phyloP scores from a whole-genome alignment of 495 filamentous ascomycete genomes.

The Hypoxylon rickii region DNA sequence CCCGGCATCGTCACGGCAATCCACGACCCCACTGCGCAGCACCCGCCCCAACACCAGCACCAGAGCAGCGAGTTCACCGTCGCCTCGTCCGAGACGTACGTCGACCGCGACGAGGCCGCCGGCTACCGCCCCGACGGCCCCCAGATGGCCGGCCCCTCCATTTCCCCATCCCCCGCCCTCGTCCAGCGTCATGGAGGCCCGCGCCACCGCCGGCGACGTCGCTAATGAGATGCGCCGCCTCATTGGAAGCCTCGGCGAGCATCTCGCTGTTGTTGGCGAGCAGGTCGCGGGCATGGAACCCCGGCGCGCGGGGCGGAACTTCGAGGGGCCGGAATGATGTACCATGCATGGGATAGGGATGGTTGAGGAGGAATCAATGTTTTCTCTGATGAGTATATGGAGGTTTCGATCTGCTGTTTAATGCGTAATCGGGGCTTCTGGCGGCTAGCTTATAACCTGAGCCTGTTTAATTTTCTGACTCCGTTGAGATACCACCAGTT shows the following conservation, averaged over 20 bases:
- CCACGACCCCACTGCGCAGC: slow-evolving; percentile 17
- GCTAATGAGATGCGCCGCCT: slow-evolving; percentile 59
- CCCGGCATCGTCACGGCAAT: slow-evolving; percentile 1
- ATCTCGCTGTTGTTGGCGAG: slow-evolving; percentile 41
- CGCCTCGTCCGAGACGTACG: slow-evolving; percentile 22
- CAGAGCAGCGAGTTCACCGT: slow-evolving; percentile 24
- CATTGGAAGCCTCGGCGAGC: slow-evolving; percentile 53
- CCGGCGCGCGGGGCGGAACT: slow-evolving; percentile 18
- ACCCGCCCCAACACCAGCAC: slow-evolving; percentile 29
- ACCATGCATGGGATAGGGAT: neutral
- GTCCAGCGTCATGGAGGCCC: slow-evolving; percentile 55
- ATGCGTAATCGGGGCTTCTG: neutral
- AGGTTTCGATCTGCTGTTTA: no score
- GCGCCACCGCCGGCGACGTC: slow-evolving; percentile 54
- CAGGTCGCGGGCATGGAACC: slow-evolving; percentile 38
- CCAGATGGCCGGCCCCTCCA: neutral
- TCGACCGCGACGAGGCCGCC: slow-evolving; percentile 11
- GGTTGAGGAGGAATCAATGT: neutral
- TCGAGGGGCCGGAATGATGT: slow-evolving; percentile 19
- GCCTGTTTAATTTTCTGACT: neutral
- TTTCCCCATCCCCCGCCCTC: slow-evolving; percentile 47
- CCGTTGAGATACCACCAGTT: slow-evolving; percentile 19
- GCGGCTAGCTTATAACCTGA: neutral
- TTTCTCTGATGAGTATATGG: no score
- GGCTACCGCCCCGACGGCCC: neutral